phyloP scores from a whole-genome alignment of 2,329 filamentous ascomycete genomes.

The Plectosphaerella sp. region DNA sequence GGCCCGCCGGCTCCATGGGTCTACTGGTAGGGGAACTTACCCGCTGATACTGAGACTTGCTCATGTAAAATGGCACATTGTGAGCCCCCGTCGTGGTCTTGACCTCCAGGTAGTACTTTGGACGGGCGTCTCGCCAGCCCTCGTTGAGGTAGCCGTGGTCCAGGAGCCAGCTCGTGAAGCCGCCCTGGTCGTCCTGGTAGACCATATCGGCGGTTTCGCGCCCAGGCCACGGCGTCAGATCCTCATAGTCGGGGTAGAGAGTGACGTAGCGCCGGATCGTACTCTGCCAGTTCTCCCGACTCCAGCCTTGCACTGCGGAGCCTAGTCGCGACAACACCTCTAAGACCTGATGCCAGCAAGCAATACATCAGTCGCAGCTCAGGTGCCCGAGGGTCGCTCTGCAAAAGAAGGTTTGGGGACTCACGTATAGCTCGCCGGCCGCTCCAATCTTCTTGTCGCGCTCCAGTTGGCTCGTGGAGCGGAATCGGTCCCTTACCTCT shows the following conservation, averaged over 20 bases:
- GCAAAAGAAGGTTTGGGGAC: background rate
- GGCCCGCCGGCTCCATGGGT: background rate
- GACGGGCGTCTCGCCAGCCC: conserved; percentile 20
- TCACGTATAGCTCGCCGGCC: conserved; percentile 16
- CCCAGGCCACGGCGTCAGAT: conserved; percentile 33
- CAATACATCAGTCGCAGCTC: background rate
- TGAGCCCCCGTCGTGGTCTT: conserved; percentile 38
- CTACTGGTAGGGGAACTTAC: conserved; percentile 21
- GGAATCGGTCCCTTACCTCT: background rate
- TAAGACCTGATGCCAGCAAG: conserved; percentile 28
- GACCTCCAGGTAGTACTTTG: conserved; percentile 45
- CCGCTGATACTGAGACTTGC: conserved; percentile 34
- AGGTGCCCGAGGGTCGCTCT: background rate
- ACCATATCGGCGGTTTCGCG: conserved; percentile 42
- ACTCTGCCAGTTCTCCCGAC: conserved; percentile 39
- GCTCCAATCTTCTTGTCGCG: conserved; percentile 13
- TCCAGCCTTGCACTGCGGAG: conserved; percentile 27
- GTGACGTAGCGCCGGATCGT: conserved; percentile 36
- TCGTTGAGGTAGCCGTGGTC: conserved; percentile 24
- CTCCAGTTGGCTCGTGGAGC: conserved; percentile 4
- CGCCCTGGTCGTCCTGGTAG: conserved; percentile 31
- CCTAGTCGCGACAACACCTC: conserved; percentile 25
- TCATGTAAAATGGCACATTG: conserved; percentile 41
- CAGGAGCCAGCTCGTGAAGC: conserved; percentile 28
- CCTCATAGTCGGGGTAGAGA: conserved; percentile 31